Evolutionary conservation across 257 asterid genomes (phyloP).

Genomic region (Haberlea rhodopensis): DNA sequence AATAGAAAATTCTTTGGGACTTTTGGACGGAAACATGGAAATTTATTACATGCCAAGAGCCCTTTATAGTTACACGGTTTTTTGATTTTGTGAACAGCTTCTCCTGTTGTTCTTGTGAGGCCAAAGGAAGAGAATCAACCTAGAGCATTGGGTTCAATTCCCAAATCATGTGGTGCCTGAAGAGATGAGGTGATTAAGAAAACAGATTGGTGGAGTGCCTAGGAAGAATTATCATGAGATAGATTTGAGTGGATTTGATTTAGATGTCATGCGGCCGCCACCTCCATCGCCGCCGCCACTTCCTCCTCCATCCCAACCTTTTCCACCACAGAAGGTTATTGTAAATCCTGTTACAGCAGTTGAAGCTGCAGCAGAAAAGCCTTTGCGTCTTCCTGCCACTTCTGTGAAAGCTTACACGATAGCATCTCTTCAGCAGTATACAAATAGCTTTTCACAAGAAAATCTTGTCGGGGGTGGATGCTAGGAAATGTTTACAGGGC

Average conservation of each 20-base stretch:
- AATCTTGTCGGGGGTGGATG: constrained; percentile 81
- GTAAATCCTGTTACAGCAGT: constrained; percentile 45
- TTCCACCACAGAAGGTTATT: constrained; percentile 42
- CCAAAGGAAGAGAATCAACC: constrained; percentile 53
- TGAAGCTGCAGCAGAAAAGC: constrained; percentile 36
- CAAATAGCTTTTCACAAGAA: constrained; percentile 89
- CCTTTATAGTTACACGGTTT: neutral
- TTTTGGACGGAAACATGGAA: no score
- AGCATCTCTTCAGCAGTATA: constrained; percentile 89
- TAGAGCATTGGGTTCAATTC: constrained; percentile 40
- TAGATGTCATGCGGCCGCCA: constrained; percentile 50
- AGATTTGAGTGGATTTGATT: constrained; percentile 62
- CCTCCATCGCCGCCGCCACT: constrained; percentile 49
- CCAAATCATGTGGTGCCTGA: constrained; percentile 47
- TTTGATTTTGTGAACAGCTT: constrained; percentile 41
- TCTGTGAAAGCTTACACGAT: constrained; percentile 71
- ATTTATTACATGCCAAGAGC: no score
- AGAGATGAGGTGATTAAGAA: constrained; percentile 45
- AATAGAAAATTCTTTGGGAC: no score
- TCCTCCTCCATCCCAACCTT: constrained; percentile 34
- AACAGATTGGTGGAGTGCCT: constrained; percentile 46
- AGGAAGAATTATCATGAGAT: constrained; percentile 45
- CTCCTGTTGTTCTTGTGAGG: constrained; percentile 43
- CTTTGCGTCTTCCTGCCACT: constrained; percentile 49
- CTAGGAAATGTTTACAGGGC: constrained; percentile 85